Conservation (phyloP, 805 yeast species). For the Nakazawaea holstii region DNA sequence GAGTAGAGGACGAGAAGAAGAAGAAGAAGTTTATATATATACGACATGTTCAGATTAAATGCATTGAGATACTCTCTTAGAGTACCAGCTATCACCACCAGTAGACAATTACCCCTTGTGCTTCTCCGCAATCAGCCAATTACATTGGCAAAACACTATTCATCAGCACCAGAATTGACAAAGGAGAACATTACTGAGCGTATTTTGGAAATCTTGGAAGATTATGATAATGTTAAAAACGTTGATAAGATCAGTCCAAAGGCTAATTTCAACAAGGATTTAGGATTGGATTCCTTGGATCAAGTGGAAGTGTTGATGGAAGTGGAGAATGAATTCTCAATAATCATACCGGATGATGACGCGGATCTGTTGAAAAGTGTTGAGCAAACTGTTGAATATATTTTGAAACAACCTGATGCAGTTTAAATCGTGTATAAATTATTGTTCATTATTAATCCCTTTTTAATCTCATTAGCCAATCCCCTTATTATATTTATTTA, state of each 20-base stretch:
- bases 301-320: conserved; percentile 71
- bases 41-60: background rate
- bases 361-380: conserved; percentile 93
- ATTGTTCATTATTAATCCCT: conserved; percentile 18
- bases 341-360: conserved; percentile 82
- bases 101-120: too few species aligned
- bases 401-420: conserved; percentile 57
- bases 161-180: conserved; percentile 55
- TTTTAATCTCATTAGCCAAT: background rate
- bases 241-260: conserved; percentile 27
- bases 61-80: too few species aligned
- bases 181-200: conserved; percentile 59
- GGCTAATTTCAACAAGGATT: conserved; percentile 56
- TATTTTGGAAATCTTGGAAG: conserved; percentile 58
- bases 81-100: too few species aligned
- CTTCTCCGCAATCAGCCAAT: background rate
- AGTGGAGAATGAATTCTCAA: conserved; percentile 68
- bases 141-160: conserved; percentile 32
- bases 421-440: too few species aligned
- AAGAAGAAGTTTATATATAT: too few species aligned
- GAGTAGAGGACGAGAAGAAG: background rate
- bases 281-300: conserved; percentile 69
- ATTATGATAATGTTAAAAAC: conserved; percentile 51
- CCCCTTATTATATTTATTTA: background rate
- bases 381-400: conserved; percentile 87